Base-by-base conservation (phyloP, 2,329 filamentous ascomycete species). In the Trichophyton benhamiae region DNA sequence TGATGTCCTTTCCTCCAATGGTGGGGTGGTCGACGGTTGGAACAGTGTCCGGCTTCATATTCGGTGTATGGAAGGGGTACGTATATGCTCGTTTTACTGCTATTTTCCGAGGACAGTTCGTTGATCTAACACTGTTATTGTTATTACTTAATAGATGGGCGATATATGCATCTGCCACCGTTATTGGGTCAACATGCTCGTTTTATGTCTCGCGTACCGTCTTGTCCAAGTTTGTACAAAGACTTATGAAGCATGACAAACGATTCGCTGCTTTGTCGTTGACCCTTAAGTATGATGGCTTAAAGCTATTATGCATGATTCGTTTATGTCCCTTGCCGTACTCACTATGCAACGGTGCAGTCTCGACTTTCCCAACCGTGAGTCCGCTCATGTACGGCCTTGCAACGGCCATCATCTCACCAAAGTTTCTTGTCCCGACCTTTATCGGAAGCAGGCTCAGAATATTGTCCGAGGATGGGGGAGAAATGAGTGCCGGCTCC, bases 301-400 rank as follows among this genome's bases (percentile, higher is more conserved):
- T 99, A 59, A 88, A 90, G 68, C 85, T 97, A 60, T 80, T 99
- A 53, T 86, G 89, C 65, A 95, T 94, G 82, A 94, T 99, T 67
- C 84, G 94, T 33, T 82, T 97, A 65, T 97, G 92, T 69, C 94
- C 94, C 1, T 73, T 99, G 63, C 94, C 94, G 13, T 99, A 95
- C 73, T 94, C 88, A 59, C 78, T 97, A 67, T 91, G 88, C 71
- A 99, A 99, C 71, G 94, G 91, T 58, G 95, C 95, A 63, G 83
- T 99, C 61, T 90, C 90, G 33, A 97, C 94, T 0, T 91, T 99
- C 64, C 91, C 91, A 2, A 95, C 88, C 36, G 89, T 99, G 38
- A 82, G 86, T 25, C 88, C 88, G 46, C 72, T 81, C 63, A 83
- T 83, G 55, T 97, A 95, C 76, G 86, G 86, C 36, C 72, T 91